Evolutionary conservation across 306 rosid genomes (phyloP), one percentile per base, ranked within the genome.

Genomic region (Glycine latifolia): DNA sequence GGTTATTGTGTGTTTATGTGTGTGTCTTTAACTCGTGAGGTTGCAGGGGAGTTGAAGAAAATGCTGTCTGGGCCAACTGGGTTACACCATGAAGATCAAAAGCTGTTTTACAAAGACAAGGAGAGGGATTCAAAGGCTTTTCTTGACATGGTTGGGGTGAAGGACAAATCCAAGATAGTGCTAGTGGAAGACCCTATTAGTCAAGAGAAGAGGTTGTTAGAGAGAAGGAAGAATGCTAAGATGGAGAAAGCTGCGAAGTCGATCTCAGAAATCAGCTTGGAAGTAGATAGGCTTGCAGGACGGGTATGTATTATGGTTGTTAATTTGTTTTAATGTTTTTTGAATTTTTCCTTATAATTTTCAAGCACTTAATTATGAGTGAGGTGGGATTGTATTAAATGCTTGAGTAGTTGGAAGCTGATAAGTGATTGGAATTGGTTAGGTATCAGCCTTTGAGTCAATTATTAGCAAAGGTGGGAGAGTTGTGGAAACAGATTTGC

Each of bases 81-180:
- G 17, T 77, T 95, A 48, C 97, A 93, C 86, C 98, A 95, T 73
- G 79, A 89, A 85, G 99, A 95, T 78, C 98, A 91, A 88, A 95
- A 95, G 89, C 86, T 95, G 77, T 81, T 93, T 54, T 93, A 87
- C 84, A 95, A 93, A 67, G 94, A 90, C 26, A 95, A 85, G 33
- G 99, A 95, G 88, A 93, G 99, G 77, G 98, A 95, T 84, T 95
- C 99, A 13, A 95, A 92, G 50, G 88, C 89, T 1, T 95, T 91
- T 67, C 92, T 95, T 66, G 99, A 93, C 78, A 82, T 85, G 35
- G 83, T 81, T 74, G 98, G 99, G 20, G 97, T 95, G 4, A 95
- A 92, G 84, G 90, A 95, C 85, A 89, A 89, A 49, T 93, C 99
- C 17, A 95, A 95, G 84, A 58, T 95, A 10, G 92, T 93, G 15